Conservation (phyloP, 2,329 filamentous ascomycete species). For the Alternaria panax region DNA sequence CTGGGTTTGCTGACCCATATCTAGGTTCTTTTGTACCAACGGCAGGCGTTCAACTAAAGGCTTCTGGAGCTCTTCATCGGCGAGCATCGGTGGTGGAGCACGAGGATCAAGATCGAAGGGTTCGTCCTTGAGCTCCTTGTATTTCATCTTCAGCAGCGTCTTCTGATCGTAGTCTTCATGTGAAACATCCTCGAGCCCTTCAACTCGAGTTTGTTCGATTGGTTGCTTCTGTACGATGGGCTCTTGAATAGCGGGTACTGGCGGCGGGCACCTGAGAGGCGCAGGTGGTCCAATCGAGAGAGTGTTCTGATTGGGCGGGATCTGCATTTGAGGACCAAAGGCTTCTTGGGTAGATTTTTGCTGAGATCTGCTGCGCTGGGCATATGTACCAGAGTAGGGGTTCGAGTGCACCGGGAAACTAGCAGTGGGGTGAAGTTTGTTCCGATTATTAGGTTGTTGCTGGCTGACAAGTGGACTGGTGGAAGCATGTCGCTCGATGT, state of each 20-base stretch:
- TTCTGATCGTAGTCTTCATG: constrained; percentile 57
- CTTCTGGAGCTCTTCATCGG: constrained; percentile 36
- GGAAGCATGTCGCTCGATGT: constrained; percentile 2
- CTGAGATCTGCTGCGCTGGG: not conserved
- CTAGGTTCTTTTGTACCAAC: constrained; percentile 34
- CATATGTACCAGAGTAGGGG: not conserved
- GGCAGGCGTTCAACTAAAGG: constrained; percentile 40
- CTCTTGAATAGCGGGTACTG: constrained; percentile 8
- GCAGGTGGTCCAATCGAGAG: constrained; percentile 6
- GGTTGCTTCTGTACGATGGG: constrained; percentile 14
- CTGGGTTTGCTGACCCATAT: constrained; percentile 50
- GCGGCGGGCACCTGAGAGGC: constrained; percentile 5
- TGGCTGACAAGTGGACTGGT: constrained; percentile 17
- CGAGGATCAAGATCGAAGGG: constrained; percentile 55
- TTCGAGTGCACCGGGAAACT: not conserved
- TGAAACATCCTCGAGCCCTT: constrained; percentile 14
- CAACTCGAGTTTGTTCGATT: constrained; percentile 12
- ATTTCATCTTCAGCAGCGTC: constrained; percentile 56
- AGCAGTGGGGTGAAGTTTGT: not conserved
- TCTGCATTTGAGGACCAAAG: constrained; percentile 1
- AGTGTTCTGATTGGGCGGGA: not conserved
- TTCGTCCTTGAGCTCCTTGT: constrained; percentile 58
- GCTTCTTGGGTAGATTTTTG: constrained; percentile 7
- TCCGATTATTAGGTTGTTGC: constrained; percentile 19
- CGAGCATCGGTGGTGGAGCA: constrained; percentile 17